These are phyloP conservation scores for Russula ochroleuca DNA, from an alignment of 768 basidiomycete species.

Conservation along the genomic window DNA sequence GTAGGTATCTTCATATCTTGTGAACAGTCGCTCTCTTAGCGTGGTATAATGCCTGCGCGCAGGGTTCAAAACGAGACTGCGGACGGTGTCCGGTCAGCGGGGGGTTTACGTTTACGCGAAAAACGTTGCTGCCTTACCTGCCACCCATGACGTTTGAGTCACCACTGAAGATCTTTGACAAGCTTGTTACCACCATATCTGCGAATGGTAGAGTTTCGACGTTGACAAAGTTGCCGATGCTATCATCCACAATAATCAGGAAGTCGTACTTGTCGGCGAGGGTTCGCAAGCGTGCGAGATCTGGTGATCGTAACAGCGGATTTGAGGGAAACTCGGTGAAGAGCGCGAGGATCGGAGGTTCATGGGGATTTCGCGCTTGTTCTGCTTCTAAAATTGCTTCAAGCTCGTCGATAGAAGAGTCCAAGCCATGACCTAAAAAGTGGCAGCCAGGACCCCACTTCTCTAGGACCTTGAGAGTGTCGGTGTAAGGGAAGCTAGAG, in stretches of 20 bases:
- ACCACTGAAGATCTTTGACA: constrained; percentile 94
- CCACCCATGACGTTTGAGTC: constrained; percentile 97
- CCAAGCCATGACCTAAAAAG: constrained; percentile 79
- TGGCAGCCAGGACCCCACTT: constrained; percentile 96
- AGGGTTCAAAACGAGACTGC: constrained; percentile 85
- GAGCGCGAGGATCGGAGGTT: constrained; percentile 68
- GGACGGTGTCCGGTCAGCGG: not conserved
- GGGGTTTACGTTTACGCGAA: not conserved
- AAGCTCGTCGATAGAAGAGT: constrained; percentile 69
- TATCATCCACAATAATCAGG: constrained; percentile 88
- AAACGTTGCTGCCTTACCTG: constrained; percentile 50
- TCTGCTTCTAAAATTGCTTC: constrained; percentile 56
- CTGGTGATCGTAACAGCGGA: constrained; percentile 81
- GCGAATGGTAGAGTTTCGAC: constrained; percentile 83
- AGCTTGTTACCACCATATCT: constrained; percentile 86
- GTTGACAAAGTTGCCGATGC: constrained; percentile 90
- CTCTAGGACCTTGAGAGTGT: constrained; percentile 87
- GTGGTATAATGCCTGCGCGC: constrained; percentile 58
- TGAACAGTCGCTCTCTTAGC: constrained; percentile 57
- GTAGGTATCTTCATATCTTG: constrained; percentile 77
- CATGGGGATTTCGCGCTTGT: constrained; percentile 37
- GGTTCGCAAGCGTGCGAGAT: constrained; percentile 65
- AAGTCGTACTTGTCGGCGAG: constrained; percentile 89
- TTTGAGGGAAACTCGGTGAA: constrained; percentile 97
- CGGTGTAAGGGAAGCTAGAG: constrained; percentile 86